Conservation (phyloP, 139 green algal species). For the Coelastrella sp. region DNA sequence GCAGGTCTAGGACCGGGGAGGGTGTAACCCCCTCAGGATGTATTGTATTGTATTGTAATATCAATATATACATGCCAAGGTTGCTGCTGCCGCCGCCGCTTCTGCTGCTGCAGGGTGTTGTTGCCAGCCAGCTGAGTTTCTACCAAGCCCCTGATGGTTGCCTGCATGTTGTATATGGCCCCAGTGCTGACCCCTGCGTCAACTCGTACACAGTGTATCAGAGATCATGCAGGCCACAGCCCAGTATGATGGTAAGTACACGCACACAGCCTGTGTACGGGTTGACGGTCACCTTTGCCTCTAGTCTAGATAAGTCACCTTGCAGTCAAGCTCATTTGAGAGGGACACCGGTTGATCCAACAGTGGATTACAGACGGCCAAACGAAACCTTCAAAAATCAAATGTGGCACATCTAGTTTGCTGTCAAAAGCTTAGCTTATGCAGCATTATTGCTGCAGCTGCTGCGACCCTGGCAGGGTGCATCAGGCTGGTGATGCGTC, state of each 20-base stretch:
- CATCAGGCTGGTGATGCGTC: background rate
- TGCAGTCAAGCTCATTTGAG: background rate
- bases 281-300: background rate
- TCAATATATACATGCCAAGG: background rate
- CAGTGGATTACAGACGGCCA: background rate
- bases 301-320: background rate
- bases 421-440: too few species aligned
- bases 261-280: too few species aligned
- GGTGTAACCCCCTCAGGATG: too few species aligned
- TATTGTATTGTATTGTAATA: too few species aligned
- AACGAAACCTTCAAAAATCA: too few species aligned
- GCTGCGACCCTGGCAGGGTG: background rate
- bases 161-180: slow-evolving; percentile 58
- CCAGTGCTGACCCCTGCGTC: slow-evolving; percentile 39
- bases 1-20: too few species aligned
- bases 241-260: slow-evolving; percentile 44
- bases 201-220: slow-evolving; percentile 59
- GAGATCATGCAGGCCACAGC: slow-evolving; percentile 36
- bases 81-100: background rate
- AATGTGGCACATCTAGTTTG: background rate
- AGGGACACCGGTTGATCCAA: background rate
- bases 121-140: slow-evolving; percentile 45
- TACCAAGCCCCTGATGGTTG: slow-evolving; percentile 61
- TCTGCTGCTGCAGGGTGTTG: slow-evolving; percentile 45
- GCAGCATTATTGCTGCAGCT: background rate